Percentiles rank a stretch among this genome's conserved stretches.
phyloP scores from a whole-genome alignment of 176 grass and related monocot species.

The Tuctoria greenei region DNA sequence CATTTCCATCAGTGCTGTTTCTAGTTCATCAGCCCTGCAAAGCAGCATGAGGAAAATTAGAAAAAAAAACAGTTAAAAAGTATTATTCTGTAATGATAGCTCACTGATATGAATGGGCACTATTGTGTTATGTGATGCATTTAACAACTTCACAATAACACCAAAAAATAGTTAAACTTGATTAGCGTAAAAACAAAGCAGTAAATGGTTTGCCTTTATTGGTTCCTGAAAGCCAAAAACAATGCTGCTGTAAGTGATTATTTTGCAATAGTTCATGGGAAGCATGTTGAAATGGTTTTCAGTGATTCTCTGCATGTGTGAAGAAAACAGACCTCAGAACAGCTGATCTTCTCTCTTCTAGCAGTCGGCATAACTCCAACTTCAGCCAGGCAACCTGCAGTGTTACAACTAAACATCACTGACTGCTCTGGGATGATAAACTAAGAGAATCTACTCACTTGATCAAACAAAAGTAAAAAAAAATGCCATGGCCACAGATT shows the following conservation, averaged over 20 bases:
- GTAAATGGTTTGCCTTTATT: neutral
- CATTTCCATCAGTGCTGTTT: conserved; percentile 99
- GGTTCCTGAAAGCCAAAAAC: conserved; percentile 7
- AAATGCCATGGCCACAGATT: conserved; percentile 9
- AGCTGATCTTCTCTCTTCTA: conserved; percentile 96
- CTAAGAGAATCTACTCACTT: conserved; percentile 2
- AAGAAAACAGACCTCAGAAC: conserved; percentile 67
- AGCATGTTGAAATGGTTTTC: neutral
- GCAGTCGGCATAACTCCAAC: conserved; percentile 76
- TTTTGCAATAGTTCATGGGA: neutral
- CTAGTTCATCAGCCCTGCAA: conserved; percentile 91
- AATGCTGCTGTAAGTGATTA: neutral
- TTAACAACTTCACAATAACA: conserved; percentile 13
- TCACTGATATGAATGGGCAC: neutral
- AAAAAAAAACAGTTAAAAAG: conserved; percentile 3
- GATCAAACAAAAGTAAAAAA: conserved; percentile 24
- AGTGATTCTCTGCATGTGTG: neutral
- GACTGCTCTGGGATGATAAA: neutral
- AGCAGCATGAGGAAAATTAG: conserved; percentile 18
- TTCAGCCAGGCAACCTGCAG: conserved; percentile 78
- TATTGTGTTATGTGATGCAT: neutral
- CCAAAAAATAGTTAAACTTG: neutral
- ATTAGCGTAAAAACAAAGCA: neutral
- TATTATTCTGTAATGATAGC: neutral
- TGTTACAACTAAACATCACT: conserved; percentile 26